Evolutionary conservation across 305 asterid genomes (phyloP).

Genomic region (Rubia tinctorum): DNA sequence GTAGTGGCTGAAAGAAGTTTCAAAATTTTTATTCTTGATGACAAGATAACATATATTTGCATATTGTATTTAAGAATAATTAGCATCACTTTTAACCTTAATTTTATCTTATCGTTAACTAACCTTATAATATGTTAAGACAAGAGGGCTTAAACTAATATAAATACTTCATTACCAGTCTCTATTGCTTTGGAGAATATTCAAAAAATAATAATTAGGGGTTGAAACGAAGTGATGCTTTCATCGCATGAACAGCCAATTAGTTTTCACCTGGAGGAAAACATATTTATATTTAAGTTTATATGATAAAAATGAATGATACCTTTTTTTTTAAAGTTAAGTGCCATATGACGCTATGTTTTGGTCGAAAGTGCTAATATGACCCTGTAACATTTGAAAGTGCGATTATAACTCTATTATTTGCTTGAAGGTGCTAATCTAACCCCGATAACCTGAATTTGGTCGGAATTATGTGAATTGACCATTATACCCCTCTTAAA

Average conservation of each 20-base stretch:
- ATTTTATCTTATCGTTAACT: not conserved
- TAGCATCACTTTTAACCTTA: not conserved
- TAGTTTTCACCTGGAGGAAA: not conserved
- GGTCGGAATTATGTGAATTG: too few relatives aligned
- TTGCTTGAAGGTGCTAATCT: too few relatives aligned
- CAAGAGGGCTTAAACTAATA: slow-evolving; percentile 3
- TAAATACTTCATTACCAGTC: not conserved
- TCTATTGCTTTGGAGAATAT: slow-evolving; percentile 11
- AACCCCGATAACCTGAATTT: too few relatives aligned
- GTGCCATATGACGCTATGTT: too few relatives aligned
- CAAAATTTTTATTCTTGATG: slow-evolving; percentile 21
- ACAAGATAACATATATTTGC: slow-evolving; percentile 9
- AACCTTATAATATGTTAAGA: not conserved
- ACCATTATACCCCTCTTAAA: too few relatives aligned
- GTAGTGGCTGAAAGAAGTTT: slow-evolving; percentile 36
- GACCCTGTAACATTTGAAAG: too few relatives aligned
- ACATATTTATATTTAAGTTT: too few relatives aligned
- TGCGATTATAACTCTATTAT: too few relatives aligned
- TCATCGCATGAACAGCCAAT: slow-evolving; percentile 9
- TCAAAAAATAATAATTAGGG: not conserved
- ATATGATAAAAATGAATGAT: too few relatives aligned
- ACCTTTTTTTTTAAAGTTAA: too few relatives aligned
- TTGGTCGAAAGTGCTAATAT: slow-evolving; percentile 3
- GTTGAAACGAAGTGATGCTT: slow-evolving; percentile 4
- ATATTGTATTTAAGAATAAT: slow-evolving; percentile 10